phyloP scores from a whole-genome alignment of 176 grass and related monocot genomes.

The Zizania latifolia region DNA sequence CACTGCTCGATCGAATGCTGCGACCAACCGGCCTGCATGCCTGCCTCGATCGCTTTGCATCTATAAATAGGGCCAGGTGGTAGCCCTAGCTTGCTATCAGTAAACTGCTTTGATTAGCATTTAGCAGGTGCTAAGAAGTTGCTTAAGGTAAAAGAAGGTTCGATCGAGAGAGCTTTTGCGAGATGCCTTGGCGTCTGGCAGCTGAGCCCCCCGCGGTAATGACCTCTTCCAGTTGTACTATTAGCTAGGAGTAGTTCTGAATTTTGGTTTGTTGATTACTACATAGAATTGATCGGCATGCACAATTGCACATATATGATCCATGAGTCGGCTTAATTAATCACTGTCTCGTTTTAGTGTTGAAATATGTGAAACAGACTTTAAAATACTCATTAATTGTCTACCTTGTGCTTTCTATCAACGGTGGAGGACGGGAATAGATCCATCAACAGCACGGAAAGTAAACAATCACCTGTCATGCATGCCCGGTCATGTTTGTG shows the following conservation, averaged over 20 bases:
- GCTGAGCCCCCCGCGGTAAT: conserved; percentile 32
- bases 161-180: not conserved
- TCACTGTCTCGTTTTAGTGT: not conserved
- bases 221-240: not conserved
- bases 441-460: not conserved
- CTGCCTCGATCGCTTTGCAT: not conserved
- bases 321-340: not conserved
- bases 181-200: conserved; percentile 44
- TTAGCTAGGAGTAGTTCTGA: not conserved
- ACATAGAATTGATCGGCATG: not conserved
- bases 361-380: not conserved
- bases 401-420: not conserved
- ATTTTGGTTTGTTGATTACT: no score
- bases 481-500: not conserved
- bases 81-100: not conserved
- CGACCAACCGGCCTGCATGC: no score
- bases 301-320: no score
- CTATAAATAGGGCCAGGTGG: conserved; percentile 41
- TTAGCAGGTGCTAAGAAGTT: conserved; percentile 15
- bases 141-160: conserved; percentile 12
- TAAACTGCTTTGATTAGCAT: conserved; percentile 4
- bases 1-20: no score
- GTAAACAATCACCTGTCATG: not conserved
- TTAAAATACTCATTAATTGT: no score
- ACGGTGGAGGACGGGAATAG: no score